Evolutionary conservation across 78 protist species (phyloP).

Genomic region (Planoprotostelium fungivorum): DNA sequence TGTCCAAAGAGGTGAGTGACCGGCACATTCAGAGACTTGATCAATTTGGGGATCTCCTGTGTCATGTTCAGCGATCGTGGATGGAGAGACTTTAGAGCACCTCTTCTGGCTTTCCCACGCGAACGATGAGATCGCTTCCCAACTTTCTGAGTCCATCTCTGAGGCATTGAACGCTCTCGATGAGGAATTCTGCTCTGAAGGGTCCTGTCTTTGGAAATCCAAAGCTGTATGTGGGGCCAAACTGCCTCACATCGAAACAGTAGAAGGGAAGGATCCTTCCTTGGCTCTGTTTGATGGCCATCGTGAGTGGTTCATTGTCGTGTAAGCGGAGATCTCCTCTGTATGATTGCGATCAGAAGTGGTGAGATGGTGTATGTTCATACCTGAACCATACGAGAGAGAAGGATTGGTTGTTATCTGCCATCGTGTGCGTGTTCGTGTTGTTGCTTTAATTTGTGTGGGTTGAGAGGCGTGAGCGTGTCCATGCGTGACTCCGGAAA

Average conservation of each 20-base stretch:
- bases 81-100: background rate
- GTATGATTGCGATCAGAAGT: background rate
- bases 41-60: background rate
- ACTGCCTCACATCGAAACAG: constrained; percentile 18
- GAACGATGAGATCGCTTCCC: constrained; percentile 34
- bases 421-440: background rate
- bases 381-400: background rate
- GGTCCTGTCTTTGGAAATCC: constrained; percentile 5
- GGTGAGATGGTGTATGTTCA: no score
- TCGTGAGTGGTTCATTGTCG: constrained; percentile 12
- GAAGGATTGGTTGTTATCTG: background rate
- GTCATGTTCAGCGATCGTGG: background rate
- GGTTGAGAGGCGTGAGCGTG: no score
- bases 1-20: background rate
- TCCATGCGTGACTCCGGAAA: no score
- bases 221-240: background rate
- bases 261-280: constrained; percentile 3
- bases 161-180: constrained; percentile 22
- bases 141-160: background rate
- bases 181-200: background rate
- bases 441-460: no score
- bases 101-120: constrained; percentile 32
- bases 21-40: background rate
- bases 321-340: constrained; percentile 18
- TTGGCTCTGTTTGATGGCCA: background rate